Base-by-base conservation (phyloP, 345 rosid genomes). In the Ceriops decandra region DNA sequence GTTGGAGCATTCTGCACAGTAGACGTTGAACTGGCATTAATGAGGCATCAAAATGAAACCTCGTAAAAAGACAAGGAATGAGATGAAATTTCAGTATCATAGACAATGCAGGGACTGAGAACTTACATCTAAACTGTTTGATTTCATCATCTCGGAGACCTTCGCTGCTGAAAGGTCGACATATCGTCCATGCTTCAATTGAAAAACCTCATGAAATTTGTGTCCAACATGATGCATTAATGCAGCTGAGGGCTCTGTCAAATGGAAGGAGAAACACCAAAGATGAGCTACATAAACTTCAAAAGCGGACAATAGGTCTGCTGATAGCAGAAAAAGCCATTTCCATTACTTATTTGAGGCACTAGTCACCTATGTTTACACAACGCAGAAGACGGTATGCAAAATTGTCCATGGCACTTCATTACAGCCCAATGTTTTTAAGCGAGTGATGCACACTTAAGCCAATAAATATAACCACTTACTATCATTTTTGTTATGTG, bases 151-250 rank as follows among this genome's bases (percentile, higher is more conserved):
- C 79, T 92, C 98, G 19, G 96, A 77, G 64, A 95, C 85, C 77
- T 88, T 88, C 33, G 96, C 82, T 1, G 90, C 86, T 16, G 95
- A 84, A 77, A 91, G 89, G 77, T 95, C 95, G 1, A 85, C 77
- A 68, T 88, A 88, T 28, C 87, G 77, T n/a, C 90, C 99, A 36
- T 88, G 98, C 83, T 86, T 92, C 77, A 92, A 68, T 69, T 87
- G 97, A 74, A 92, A 88, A 68, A 88, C 96, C 71, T 95, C 98
- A 22, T 90, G 93, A 78, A 95, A 87, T 75, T 83, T 92, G 63
- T 87, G 92, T 22, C 96, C 96, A 75, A 67, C 81, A 71, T 79
- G 88, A 69, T 85, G 87, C 80, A 77, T 69, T 65, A 68, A 64
- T 52, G 85, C 84, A 78, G 86, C 82, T 42, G 81, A 75, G 71